A percentile compares a stretch with the other conserved stretches of the same genome.
phyloP scores from a whole-genome alignment of 208 protist species.

The Strigomonas culicis region DNA sequence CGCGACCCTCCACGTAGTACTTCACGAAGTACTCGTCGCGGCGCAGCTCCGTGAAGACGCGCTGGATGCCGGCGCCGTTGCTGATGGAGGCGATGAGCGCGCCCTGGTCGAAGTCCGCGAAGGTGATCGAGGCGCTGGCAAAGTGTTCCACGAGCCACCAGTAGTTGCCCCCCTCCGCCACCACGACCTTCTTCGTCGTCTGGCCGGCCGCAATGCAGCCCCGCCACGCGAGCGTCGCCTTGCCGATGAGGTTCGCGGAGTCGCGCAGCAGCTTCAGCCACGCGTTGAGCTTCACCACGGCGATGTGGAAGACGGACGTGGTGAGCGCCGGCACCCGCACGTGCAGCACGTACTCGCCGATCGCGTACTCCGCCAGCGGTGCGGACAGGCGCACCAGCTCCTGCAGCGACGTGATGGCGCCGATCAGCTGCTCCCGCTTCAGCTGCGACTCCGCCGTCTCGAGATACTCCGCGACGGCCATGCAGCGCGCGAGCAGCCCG shows the following conservation, averaged over 20 bases:
- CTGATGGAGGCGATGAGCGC: constrained; percentile 47
- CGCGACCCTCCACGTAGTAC: constrained; percentile 72
- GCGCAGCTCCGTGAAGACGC: constrained; percentile 75
- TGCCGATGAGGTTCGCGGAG: constrained; percentile 56
- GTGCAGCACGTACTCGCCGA: constrained; percentile 86
- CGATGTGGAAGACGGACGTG: constrained; percentile 56
- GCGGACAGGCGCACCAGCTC: constrained; percentile 66
- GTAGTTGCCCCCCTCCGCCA: constrained; percentile 38
- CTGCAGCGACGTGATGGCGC: constrained; percentile 65
- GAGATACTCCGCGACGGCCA: constrained; percentile 74
- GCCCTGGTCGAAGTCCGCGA: constrained; percentile 51
- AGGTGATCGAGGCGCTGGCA: constrained; percentile 33
- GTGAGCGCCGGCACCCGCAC: constrained; percentile 65
- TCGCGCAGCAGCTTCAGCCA: constrained; percentile 79
- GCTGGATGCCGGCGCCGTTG: constrained; percentile 71
- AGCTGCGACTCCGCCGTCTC: constrained; percentile 78
- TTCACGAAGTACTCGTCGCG: constrained; percentile 65
- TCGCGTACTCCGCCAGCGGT: constrained; percentile 63
- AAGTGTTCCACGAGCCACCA: constrained; percentile 73
- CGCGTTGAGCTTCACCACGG: constrained; percentile 74
- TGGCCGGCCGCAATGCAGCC: constrained; percentile 46
- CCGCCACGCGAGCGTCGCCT: constrained; percentile 56
- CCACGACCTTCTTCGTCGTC: constrained; percentile 41
- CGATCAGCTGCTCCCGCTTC: constrained; percentile 66
- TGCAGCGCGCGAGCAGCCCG: constrained; percentile 37